Conservation (phyloP, 768 basidiomycete species). For the Pleurotus cornucopiae region DNA sequence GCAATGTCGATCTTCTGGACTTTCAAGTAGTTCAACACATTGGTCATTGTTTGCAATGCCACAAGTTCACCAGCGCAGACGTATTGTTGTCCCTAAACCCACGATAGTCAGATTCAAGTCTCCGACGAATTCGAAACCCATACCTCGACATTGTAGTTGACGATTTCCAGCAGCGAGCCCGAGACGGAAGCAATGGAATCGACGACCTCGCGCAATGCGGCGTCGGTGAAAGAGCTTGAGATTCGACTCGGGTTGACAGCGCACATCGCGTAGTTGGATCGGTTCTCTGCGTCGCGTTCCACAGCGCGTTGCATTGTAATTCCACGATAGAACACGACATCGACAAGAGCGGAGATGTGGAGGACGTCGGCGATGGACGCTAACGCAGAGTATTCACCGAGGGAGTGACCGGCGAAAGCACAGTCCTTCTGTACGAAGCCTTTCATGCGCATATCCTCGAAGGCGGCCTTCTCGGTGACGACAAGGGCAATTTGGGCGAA, state of each 20-base stretch:
- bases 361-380: conserved; percentile 97
- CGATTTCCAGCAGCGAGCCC: conserved; percentile 88
- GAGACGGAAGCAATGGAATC: conserved; percentile 80
- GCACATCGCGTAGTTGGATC: conserved; percentile 98
- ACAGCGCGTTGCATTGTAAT: conserved; percentile 99
- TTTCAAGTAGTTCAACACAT: conserved; percentile 95
- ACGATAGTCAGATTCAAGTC: neutral
- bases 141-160: conserved; percentile 94
- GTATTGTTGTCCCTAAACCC: conserved; percentile 91
- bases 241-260: conserved; percentile 98
- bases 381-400: conserved; percentile 97
- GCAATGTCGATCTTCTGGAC: conserved; percentile 91
- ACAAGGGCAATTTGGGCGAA: conserved; percentile 99
- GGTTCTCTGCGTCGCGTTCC: conserved; percentile 87
- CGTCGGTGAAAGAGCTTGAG: conserved; percentile 90
- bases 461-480: conserved; percentile 96
- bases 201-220: conserved; percentile 95
- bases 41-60: conserved; percentile 90
- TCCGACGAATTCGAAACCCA: conserved; percentile 11
- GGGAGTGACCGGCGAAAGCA: conserved; percentile 95
- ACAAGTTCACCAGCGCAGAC: conserved; percentile 97
- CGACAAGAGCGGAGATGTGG: conserved; percentile 90
- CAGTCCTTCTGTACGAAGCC: conserved; percentile 91
- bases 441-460: conserved; percentile 96
- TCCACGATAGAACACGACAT: conserved; percentile 99